Percentiles rank a stretch among this genome's conserved stretches.
Evolutionary conservation across 2,329 filamentous ascomycete genomes (phyloP).

Genomic region (Paramyrothecium roridum): DNA sequence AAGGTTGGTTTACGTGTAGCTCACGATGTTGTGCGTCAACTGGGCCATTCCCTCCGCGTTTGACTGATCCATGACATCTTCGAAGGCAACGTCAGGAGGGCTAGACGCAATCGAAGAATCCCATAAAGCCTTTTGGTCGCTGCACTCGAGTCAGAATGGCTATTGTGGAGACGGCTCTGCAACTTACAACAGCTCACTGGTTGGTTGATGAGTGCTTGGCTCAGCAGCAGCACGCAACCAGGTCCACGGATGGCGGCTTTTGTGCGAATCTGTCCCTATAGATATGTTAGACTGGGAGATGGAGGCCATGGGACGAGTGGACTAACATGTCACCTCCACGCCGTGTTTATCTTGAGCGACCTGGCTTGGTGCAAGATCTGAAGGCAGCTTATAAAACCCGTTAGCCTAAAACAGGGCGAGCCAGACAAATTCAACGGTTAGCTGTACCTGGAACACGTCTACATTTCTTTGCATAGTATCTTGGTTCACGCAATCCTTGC

Average conservation of each 20-base stretch:
- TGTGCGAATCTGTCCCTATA: conserved; percentile 68
- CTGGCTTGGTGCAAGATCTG: conserved; percentile 22
- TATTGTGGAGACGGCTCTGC: background rate
- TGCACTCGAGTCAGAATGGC: conserved; percentile 22
- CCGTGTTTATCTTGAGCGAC: conserved; percentile 22
- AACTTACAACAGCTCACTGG: background rate
- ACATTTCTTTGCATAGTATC: conserved; percentile 39
- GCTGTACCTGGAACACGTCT: conserved; percentile 34
- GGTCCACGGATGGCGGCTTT: conserved; percentile 65
- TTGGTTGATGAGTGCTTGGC: background rate
- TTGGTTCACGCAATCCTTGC: conserved; percentile 35
- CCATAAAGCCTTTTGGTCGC: conserved; percentile 28
- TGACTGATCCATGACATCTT: conserved; percentile 52
- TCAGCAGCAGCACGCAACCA: conserved; percentile 20
- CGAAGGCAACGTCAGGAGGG: conserved; percentile 59
- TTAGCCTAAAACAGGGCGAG: background rate
- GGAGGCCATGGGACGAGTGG: background rate
- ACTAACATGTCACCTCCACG: conserved; percentile 31
- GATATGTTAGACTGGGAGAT: conserved; percentile 4
- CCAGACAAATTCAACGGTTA: background rate
- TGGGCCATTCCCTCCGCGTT: conserved; percentile 51
- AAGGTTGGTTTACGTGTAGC: conserved; percentile 12
- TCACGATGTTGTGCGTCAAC: conserved; percentile 64
- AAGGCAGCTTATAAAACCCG: conserved; percentile 22
- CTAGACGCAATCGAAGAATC: conserved; percentile 26